Evolutionary conservation across 2,329 filamentous ascomycete genomes (phyloP).

Genomic region (Akanthomyces lecanii): DNA sequence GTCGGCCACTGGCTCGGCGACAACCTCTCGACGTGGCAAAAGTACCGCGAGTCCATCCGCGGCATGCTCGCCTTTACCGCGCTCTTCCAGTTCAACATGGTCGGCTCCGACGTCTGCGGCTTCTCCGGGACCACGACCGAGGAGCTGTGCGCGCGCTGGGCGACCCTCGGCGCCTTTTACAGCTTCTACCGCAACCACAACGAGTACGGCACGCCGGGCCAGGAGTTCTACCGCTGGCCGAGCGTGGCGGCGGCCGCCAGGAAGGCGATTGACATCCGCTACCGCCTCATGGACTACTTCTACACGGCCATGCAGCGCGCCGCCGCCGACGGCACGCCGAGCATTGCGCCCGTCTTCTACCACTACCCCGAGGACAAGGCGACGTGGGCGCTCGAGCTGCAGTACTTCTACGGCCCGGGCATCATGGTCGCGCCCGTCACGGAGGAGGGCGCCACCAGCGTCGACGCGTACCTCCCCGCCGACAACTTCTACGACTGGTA

Average conservation of each 20-base stretch:
- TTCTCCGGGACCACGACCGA: constrained; percentile 61
- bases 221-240: constrained; percentile 66
- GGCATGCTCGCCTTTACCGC: constrained; percentile 58
- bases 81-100: constrained; percentile 65
- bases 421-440: constrained; percentile 43
- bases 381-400: constrained; percentile 40
- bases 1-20: constrained; percentile 57
- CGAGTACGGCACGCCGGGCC: constrained; percentile 35
- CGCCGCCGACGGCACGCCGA: constrained; percentile 60
- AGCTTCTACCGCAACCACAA: constrained; percentile 68
- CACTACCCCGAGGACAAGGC: constrained; percentile 50
- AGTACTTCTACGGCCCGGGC: constrained; percentile 44
- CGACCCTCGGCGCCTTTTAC: constrained; percentile 60
- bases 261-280: constrained; percentile 64
- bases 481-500: constrained; percentile 48
- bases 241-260: constrained; percentile 57
- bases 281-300: constrained; percentile 68
- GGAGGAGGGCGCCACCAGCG: constrained; percentile 37
- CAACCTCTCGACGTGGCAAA: constrained; percentile 45
- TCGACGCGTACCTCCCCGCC: constrained; percentile 44
- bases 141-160: constrained; percentile 62
- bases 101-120: constrained; percentile 72
- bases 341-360: constrained; percentile 68
- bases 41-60: constrained; percentile 55
- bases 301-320: constrained; percentile 66